These are phyloP conservation scores for Asterophora lycoperdoides DNA, from an alignment of 768 basidiomycete genomes.

Conservation along the genomic window DNA sequence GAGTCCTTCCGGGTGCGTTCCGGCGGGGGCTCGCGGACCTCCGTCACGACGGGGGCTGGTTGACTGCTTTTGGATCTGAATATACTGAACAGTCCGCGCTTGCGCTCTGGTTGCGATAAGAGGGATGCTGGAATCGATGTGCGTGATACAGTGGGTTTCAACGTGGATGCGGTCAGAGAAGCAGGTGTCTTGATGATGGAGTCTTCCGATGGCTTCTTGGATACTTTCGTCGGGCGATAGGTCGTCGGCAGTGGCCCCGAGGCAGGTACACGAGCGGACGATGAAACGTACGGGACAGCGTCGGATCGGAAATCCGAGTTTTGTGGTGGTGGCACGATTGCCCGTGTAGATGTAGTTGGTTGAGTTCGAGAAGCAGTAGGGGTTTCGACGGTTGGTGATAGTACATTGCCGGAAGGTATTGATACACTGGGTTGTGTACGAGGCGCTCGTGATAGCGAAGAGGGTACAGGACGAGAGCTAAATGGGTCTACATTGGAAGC, in stretches of 20 bases:
- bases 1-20: conserved; percentile 15
- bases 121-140: conserved; percentile 36
- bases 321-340: not conserved
- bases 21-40: conserved; percentile 11
- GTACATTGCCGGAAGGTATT: conserved; percentile 9
- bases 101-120: conserved; percentile 34
- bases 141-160: conserved; percentile 38
- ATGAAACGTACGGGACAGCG: not conserved
- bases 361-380: not conserved
- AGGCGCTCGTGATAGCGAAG: conserved; percentile 1
- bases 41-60: conserved; percentile 16
- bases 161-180: conserved; percentile 50
- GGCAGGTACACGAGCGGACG: conserved; percentile 6
- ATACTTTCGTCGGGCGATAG: conserved; percentile 17
- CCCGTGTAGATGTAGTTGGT: not conserved
- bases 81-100: conserved; percentile 37
- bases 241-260: conserved; percentile 1
- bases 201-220: conserved; percentile 42
- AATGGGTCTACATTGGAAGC: conserved; percentile 5
- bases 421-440: conserved; percentile 8
- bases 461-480: conserved; percentile 1
- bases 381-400: conserved; percentile 2
- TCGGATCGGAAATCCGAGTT: not conserved
- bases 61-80: conserved; percentile 26
- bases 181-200: conserved; percentile 60